Base-by-base conservation (phyloP, 2,329 filamentous ascomycete species). In the Stagonosporopsis tanaceti region DNA sequence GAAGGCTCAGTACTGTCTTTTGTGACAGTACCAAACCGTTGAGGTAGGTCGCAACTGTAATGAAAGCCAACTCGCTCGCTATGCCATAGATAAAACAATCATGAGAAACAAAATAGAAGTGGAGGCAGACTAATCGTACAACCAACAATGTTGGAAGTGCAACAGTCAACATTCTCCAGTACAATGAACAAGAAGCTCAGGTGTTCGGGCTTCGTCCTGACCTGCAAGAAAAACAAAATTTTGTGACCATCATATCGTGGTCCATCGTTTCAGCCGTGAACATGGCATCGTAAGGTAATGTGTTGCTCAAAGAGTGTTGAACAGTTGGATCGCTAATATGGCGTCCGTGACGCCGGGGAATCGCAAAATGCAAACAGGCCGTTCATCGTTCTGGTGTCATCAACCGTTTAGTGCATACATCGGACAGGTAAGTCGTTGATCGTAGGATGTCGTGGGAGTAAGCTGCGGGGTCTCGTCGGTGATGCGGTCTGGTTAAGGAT, bases 81-180 rank as follows among this genome's bases (percentile, higher is more conserved):
- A 76, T 75, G 72, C 72, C 72, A 70, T 57, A 57, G 39, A 61
- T 73, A 74, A 75, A 71, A 76, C 70, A 74, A 70, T 73, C 69
- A 50, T 72, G 55, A 71, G 62, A 68, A 68, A 63, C 53, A 47
- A 40, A 62, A 61, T 58, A 57, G 48, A 50, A 58, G 48, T 45
- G 47, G 54, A 58, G 60, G 52, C 54, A 61, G 53, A 55, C 7
- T 28, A 17, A 53, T 53, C 30, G 44, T 50, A 56, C 55, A 62
- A 14, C 60, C 52, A 56, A 58, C 47, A 55, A 25, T 17, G 37
- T 47, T 48, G 60, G 46, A 44, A 38, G 50, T 48, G 44, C 41
- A 45, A 53, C 20, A 39, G n/a, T 41, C 50, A 12, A 14, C 5
- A n/a, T 17, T 45, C 47, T 46, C 42, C 50, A 32, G n/a, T 46